Evolutionary conservation across 1,139 yeast genomes (phyloP), one percentile per base, ranked within the genome.

Genomic region (Insectozyma bohioensis): DNA sequence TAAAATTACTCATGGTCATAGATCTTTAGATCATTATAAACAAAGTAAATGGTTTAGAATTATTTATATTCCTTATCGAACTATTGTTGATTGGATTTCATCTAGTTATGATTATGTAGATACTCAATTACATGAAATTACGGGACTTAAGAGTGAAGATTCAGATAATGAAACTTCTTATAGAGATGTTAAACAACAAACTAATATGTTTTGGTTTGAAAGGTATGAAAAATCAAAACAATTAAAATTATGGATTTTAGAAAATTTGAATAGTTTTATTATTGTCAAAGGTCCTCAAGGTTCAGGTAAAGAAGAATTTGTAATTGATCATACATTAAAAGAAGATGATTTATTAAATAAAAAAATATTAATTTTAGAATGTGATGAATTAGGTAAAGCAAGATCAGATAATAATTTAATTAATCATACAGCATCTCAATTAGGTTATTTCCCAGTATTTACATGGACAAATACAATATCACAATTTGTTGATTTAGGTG

Each of bases 201-300:
- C 56, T n/a, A 60, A 59, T 26, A 61, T 62, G 35, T 53, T 84
- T 17, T 85, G 94, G 94, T 72, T 72, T 25, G 95, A 86, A 48
- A 65, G 95, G 33, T 60, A 65, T 28, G 83, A 80, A 37, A 75
- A 77, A 40, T 78, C 83, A 2, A 79, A 80, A 41, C 85, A 82
- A 42, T 54, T 92, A 36, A 75, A 72, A 45, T 67, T 85, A 45
- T 85, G 95, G 95, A 64, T 90, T n/a, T 78, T 75, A 43, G 94
- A 85, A 53, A 86, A 85, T 41, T 77, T 78, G n/a, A 63, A 61
- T 39, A 86, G 97, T 2, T 92, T 88, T 53, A 87, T 90, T 22
- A 78, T 92, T 3, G 82, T 92, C 2, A 78, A 82, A 43, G 98
- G 98, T 3, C 98, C 98, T 3, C 75, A 87, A 45, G 98, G 98